These are phyloP conservation scores for Stachybotrys chartarum DNA, from an alignment of 2,329 filamentous ascomycete genomes.

Conservation along the genomic window DNA sequence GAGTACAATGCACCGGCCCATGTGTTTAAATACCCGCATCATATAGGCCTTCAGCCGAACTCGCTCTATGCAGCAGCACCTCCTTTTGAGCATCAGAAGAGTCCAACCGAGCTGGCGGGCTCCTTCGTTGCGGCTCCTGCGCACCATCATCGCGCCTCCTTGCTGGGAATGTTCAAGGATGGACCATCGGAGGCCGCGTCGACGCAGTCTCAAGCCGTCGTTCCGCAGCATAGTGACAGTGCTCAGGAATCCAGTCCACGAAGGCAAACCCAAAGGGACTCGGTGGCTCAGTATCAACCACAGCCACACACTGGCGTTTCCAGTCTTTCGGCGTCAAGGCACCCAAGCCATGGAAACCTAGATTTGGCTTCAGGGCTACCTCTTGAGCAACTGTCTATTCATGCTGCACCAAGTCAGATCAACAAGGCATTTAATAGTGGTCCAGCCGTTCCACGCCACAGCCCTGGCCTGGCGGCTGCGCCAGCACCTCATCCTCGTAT, in stretches of 20 bases:
- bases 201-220: neutral
- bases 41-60: slow-evolving; percentile 2
- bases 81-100: slow-evolving; percentile 7
- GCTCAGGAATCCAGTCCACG: neutral
- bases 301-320: neutral
- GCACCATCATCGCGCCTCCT: slow-evolving; percentile 35
- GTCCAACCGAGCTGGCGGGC: slow-evolving; percentile 19
- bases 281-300: neutral
- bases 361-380: slow-evolving; percentile 9
- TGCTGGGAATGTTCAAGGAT: slow-evolving; percentile 50
- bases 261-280: neutral
- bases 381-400: slow-evolving; percentile 13
- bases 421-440: slow-evolving; percentile 5
- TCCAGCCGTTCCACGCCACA: slow-evolving; percentile 3
- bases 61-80: slow-evolving; percentile 8
- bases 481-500: slow-evolving; percentile 16
- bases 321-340: neutral
- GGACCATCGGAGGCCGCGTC: slow-evolving; percentile 4
- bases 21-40: neutral
- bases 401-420: slow-evolving; percentile 7
- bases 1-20: slow-evolving; percentile 8
- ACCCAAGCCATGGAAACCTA: slow-evolving; percentile 1
- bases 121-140: slow-evolving; percentile 13
- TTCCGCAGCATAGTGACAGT: neutral
- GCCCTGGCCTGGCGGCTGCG: neutral